These are phyloP conservation scores for Catenaria anguillulae DNA, from an alignment of 371 early-diverging fungal genomes.

Conservation along the genomic window DNA sequence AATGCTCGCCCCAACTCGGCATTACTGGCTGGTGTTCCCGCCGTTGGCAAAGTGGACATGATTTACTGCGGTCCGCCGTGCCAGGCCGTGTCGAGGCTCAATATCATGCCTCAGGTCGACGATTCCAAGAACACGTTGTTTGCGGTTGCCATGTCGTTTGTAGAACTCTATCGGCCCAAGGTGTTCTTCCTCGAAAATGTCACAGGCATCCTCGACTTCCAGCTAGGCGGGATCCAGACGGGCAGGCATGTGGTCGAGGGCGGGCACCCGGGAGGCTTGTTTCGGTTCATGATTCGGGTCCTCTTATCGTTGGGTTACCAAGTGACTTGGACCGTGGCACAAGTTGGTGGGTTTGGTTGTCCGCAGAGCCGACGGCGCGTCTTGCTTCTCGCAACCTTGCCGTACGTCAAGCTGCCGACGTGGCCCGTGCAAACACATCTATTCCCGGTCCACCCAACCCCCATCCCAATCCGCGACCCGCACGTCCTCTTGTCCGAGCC, in stretches of 20 bases:
- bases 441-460: not conserved
- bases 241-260: constrained; percentile 27
- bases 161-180: constrained; percentile 41
- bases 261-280: constrained; percentile 33
- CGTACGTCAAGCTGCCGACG: constrained; percentile 30
- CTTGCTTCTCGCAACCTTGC: constrained; percentile 39
- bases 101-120: constrained; percentile 7
- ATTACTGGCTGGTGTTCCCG: not conserved
- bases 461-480: not conserved
- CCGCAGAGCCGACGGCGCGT: constrained; percentile 42
- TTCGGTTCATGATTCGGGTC: constrained; percentile 44
- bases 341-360: constrained; percentile 40
- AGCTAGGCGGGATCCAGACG: constrained; percentile 17
- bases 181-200: constrained; percentile 49
- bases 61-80: constrained; percentile 53
- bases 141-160: constrained; percentile 38
- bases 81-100: constrained; percentile 20
- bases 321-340: constrained; percentile 33
- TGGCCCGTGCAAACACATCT: constrained; percentile 28
- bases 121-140: constrained; percentile 46
- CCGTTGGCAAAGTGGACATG: constrained; percentile 33
- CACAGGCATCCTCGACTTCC: constrained; percentile 29
- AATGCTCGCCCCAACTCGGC: not conserved
- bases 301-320: constrained; percentile 47
- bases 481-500: no score